phyloP scores from a whole-genome alignment of 2,329 filamentous ascomycete species.

The Colletotrichum chrysophilum region DNA sequence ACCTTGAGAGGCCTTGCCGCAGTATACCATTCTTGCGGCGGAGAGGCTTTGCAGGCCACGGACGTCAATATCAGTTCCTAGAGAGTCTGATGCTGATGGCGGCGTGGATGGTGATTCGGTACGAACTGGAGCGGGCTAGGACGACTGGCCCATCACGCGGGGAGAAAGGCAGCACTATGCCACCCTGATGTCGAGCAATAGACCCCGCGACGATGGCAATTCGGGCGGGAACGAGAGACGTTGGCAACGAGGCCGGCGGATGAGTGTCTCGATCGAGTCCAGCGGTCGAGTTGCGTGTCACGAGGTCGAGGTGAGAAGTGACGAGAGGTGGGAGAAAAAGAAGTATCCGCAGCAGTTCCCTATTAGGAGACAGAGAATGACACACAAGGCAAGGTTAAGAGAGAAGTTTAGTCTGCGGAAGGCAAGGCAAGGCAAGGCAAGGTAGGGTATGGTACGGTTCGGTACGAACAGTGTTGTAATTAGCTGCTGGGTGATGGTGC shows the following conservation, averaged over 20 bases:
- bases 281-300: neutral
- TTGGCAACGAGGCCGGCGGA: neutral
- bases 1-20: constrained; percentile 61
- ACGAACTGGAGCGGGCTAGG: neutral
- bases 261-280: neutral
- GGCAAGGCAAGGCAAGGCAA: neutral
- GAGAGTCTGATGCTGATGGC: neutral
- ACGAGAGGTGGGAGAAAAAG: neutral
- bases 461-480: neutral
- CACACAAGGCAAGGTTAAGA: neutral
- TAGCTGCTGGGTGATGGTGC: neutral
- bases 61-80: neutral
- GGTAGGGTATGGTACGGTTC: neutral
- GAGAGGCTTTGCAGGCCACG: neutral
- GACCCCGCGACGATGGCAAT: neutral
- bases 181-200: neutral
- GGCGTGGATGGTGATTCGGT: neutral
- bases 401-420: neutral
- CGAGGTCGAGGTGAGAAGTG: neutral
- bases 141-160: constrained; percentile 9
- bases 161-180: constrained; percentile 3
- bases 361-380: neutral
- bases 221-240: neutral
- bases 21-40: constrained; percentile 54
- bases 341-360: neutral